Evolutionary conservation across 2,329 filamentous ascomycete species (phyloP), one percentile per base, ranked within the genome.

Genomic region (Claviceps sp.): DNA sequence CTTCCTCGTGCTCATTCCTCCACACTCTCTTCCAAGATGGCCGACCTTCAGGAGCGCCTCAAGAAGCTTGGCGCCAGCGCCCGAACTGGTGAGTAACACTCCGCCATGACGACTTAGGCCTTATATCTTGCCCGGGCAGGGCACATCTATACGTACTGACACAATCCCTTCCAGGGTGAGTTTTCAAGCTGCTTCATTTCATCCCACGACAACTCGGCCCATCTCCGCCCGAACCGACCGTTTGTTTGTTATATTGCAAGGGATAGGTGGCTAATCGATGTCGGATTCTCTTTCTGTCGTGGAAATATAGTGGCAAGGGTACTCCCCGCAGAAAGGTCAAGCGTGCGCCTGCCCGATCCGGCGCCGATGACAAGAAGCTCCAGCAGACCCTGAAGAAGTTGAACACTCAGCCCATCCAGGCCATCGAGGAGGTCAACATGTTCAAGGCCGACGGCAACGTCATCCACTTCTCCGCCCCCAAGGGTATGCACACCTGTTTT

Each of bases 371-470:
- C 85, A 97, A 96, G 88, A 98, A 98, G 84, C 88, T 98, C 60
- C 93, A 98, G 78, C 82, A 85, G 57, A 78, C 89, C 57, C 81
- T 98, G 62, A 98, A 98, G 87, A 98, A 98, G 86, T 84, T 98
- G 72, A 97, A 97, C 76, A 91, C 95, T 55, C 93, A 98, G 82
- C 93, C 93, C 66, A 97, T 98, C 75, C 90, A 95, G 79, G 89
- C 87, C 61, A 98, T 98, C 66, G 93, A 98, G 84, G 93, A 98
- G 80, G 93, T 98, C 72, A 98, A 98, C 85, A 98, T 98, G 93
- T 98, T 98, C 85, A 98, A 98, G 87, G 86, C 87, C 70, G 93
- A 98, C 71, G 93, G 93, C 73, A 98, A 98, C 73, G 93, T 98
- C 72, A 97, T 98, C 68, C 93, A 98, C 82, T 98, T 98, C 72